phyloP scores from a whole-genome alignment of 148 eudicot genomes.

The Amaranthus cruentus region DNA sequence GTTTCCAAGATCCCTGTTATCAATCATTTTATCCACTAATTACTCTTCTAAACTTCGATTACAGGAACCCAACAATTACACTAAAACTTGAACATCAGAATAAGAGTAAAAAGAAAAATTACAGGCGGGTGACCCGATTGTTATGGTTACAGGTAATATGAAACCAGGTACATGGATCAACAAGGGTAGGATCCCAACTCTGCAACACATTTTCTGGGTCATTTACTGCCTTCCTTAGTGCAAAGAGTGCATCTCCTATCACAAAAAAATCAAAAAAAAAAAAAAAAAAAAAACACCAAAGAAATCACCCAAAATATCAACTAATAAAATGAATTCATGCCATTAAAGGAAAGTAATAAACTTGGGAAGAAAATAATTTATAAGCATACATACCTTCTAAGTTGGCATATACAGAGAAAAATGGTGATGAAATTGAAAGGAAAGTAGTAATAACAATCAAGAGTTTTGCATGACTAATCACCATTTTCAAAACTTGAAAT shows the following conservation, averaged over 20 bases:
- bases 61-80: too few relatives aligned
- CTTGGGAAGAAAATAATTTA: neutral
- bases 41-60: neutral
- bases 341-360: neutral
- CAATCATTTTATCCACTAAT: neutral
- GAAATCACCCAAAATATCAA: neutral
- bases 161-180: slow-evolving; percentile 92
- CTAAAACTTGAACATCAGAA: neutral
- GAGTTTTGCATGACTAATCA: neutral
- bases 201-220: slow-evolving; percentile 64
- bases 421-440: slow-evolving; percentile 1
- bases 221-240: slow-evolving; percentile 49
- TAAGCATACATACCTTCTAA: slow-evolving; percentile 35
- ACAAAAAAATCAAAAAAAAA: too few relatives aligned
- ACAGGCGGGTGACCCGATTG: slow-evolving; percentile 78
- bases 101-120: slow-evolving; percentile 11
- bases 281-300: neutral
- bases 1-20: slow-evolving; percentile 62
- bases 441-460: slow-evolving; percentile 21
- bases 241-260: slow-evolving; percentile 72
- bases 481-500: neutral
- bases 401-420: slow-evolving; percentile 30
- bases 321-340: too few relatives aligned
- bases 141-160: slow-evolving; percentile 72
- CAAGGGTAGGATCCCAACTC: slow-evolving; percentile 95